Percentiles rank a stretch among this genome's conserved stretches.
These are phyloP conservation scores for Cryptococcus floricola DNA, from an alignment of 1,284 basidiomycete species.

Conservation along the genomic window DNA sequence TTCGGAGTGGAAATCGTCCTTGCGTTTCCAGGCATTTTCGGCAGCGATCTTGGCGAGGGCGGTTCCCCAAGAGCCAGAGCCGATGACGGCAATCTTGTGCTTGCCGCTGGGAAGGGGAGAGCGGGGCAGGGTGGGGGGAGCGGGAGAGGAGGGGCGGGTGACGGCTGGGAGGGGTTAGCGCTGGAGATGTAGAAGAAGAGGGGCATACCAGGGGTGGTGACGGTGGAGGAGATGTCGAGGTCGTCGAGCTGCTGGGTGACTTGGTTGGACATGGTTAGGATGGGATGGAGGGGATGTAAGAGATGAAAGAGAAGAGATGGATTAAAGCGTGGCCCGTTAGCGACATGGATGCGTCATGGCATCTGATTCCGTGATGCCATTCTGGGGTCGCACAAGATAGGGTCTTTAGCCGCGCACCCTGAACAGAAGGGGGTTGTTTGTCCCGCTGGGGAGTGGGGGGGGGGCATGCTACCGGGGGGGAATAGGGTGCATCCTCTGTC, in stretches of 20 bases:
- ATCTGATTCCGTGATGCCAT: no score
- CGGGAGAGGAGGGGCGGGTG: constrained; percentile 40
- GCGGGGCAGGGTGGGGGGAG: constrained; percentile 31
- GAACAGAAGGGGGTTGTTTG: no score
- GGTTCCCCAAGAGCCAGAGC: constrained; percentile 55
- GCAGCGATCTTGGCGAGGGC: constrained; percentile 58
- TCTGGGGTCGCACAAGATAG: no score
- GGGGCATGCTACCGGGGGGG: no score
- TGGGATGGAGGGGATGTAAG: no score
- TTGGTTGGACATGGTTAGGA: constrained; percentile 3
- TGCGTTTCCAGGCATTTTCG: constrained; percentile 51
- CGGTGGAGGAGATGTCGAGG: constrained; percentile 36
- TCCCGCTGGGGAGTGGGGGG: no score
- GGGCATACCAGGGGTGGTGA: constrained; percentile 40
- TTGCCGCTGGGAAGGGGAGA: constrained; percentile 47
- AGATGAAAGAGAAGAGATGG: no score
- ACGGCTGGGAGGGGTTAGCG: constrained; percentile 17
- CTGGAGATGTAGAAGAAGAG: not conserved
- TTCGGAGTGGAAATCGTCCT: constrained; percentile 50
- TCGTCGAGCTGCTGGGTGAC: constrained; percentile 26
- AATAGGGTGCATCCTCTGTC: no score
- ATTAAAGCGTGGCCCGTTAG: no score
- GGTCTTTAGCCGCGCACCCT: no score
- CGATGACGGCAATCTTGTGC: constrained; percentile 57
- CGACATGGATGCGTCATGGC: no score